Evolutionary conservation across 768 basidiomycete species (phyloP), one percentile per base, ranked within the genome.

Genomic region (Kwoniella sp.): DNA sequence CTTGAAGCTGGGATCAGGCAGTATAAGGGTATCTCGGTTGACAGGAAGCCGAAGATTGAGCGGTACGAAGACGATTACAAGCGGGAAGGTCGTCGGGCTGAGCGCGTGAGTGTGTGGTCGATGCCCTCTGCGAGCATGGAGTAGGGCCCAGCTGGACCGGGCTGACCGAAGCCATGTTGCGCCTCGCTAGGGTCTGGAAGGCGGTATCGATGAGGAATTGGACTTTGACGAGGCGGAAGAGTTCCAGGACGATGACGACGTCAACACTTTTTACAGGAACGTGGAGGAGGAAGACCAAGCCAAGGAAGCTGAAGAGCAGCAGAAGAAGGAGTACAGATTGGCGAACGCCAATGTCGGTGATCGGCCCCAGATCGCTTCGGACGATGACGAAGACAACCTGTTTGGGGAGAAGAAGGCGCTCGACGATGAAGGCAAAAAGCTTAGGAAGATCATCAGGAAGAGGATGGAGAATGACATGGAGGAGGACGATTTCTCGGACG

Each of bases 221-320:
- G 68, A 70, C 44, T 70, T 59, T 27, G 68, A 70, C 38, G 56
- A 50, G 15, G 59, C 58, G 27, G 68, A 70, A 26, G 57, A 64
- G 17, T 70, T 70, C 40, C 65, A 67, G 38, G 68, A 70, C 53
- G 68, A 70, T 39, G 68, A 70, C 26, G 68, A 70, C 45, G 51
- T 53, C 49, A 67, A 67, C 41, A 63, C 61, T 1, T 67, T 70
- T 58, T 63, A 70, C 26, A 55, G 63, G 3, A 56, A 70, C 42
- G 60, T 43, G 23, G 60, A 70, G 6, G 68, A 70, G 42, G 68
- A 67, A 31, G 68, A 64, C 25, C 62, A 62, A 26, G 62, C 62
- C 4, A 65, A 62, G 46, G 38, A 40, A 34, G 34, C 46, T 38
- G 37, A 69, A 61, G 67, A 67, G 27, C 54, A 49, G 19, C 56